Percentiles rank a stretch among this genome's conserved stretches.
Evolutionary conservation across 345 rosid species (phyloP).

Genomic region (Sonneratia alba): DNA sequence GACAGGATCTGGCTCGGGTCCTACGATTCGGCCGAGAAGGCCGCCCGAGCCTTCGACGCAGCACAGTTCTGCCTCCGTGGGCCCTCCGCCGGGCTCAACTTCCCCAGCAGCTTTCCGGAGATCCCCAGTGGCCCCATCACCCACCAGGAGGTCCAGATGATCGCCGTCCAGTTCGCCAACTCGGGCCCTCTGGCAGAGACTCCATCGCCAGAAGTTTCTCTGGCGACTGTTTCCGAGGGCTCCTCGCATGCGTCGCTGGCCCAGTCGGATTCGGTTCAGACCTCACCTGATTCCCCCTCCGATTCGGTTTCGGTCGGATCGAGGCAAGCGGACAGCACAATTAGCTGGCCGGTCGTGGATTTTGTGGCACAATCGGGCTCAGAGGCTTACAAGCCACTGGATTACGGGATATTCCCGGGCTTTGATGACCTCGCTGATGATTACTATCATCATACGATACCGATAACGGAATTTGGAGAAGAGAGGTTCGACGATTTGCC

Average conservation of each 20-base stretch:
- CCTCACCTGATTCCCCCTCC: not conserved
- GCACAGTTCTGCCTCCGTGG: slow-evolving; percentile 20
- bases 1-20: slow-evolving; percentile 20
- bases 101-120: slow-evolving; percentile 15
- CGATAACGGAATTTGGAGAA: not conserved
- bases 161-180: slow-evolving; percentile 16
- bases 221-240: not conserved
- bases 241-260: not conserved
- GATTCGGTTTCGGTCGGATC: not conserved
- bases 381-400: not conserved
- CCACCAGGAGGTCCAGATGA: slow-evolving; percentile 11
- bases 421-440: slow-evolving; percentile 10
- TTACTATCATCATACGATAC: not conserved
- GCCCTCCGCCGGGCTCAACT: slow-evolving; percentile 14
- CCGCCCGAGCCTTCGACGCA: slow-evolving; percentile 23
- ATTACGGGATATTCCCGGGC: slow-evolving; percentile 6
- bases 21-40: slow-evolving; percentile 18
- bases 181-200: not conserved
- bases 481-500: slow-evolving; percentile 5
- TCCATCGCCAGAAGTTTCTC: not conserved
- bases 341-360: slow-evolving; percentile 3
- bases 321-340: not conserved
- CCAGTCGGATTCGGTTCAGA: not conserved
- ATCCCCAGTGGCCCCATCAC: slow-evolving; percentile 8
- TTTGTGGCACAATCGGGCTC: not conserved